Evolutionary conservation across 345 rosid species (phyloP), one percentile per base, ranked within the genome.

Genomic region (Rhizophora mangle): DNA sequence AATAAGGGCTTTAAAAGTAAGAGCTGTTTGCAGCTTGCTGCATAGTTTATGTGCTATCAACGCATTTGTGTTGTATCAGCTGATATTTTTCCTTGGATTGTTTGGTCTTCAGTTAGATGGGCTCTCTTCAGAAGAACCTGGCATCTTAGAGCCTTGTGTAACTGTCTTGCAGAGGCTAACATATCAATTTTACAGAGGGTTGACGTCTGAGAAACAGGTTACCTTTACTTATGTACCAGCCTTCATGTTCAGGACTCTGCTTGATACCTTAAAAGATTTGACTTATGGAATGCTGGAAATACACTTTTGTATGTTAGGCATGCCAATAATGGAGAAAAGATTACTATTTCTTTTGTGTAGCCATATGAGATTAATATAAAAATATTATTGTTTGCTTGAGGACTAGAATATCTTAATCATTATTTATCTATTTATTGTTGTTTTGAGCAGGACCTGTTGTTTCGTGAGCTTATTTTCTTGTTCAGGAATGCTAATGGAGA

Each of bases 131-230:
- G 88, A 82, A 65, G 91, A 87, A 72, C 83, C 80, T 76, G 88
- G 86, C 54, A 70, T 87, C 49, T 26, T 74, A 62, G 81, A 83
- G 62, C 97, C 97, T 58, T 87, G 90, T 68, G 67, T 87, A 24
- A 75, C 87, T 55, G 88, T 90, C 70, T 75, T 95, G 82, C 84
- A 79, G 74, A 88, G 87, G 65, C 71, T 92, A 73, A 86, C 71
- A 75, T 76, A 60, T 78, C 81, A 72, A 71, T 76, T 82, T 62
- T 90, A 83, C 78, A 53, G 62, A 65, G 77, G 76, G 27, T 74
- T 92, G 83, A 70, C 73, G 56, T 46, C 79, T 63, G 89, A 90
- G 58, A 79, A 78, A 73, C 96, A 95, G 99, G 99, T 95, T 49
- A 71, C 80, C 62, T 31, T 72, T 68, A 67, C 67, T 63, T 3